Percentiles rank a stretch among this genome's conserved stretches.
Evolutionary conservation across 2,329 filamentous ascomycete species (phyloP).

Genomic region (Chlorencoelia australis): DNA sequence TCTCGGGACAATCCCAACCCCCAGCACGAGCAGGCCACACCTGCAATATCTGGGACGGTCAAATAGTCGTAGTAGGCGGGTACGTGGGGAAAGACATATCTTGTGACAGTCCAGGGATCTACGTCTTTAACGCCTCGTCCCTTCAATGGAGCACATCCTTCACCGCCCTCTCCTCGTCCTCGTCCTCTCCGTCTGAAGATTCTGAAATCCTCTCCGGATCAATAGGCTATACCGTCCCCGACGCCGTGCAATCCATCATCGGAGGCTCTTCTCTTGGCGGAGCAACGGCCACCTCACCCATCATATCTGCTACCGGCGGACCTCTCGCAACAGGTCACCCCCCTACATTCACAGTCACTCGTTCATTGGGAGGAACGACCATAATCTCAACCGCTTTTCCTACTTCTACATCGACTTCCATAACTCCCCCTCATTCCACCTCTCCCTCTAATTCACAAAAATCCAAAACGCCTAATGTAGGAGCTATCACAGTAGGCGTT

Average conservation of each 20-base stretch:
- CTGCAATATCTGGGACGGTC: conserved; percentile 59
- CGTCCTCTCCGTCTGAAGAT: conserved; percentile 31
- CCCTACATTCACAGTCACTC: conserved; percentile 57
- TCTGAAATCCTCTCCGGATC: conserved; percentile 42
- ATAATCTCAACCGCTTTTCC: conserved; percentile 36
- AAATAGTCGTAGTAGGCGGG: conserved; percentile 62
- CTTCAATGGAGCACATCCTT: conserved; percentile 56
- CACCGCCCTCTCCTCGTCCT: conserved; percentile 41
- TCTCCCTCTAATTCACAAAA: conserved; percentile 20
- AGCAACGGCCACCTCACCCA: conserved; percentile 56
- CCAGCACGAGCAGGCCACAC: conserved; percentile 56
- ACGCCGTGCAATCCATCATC: conserved; percentile 49
- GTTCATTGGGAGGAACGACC: conserved; percentile 39
- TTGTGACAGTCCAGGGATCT: conserved; percentile 61
- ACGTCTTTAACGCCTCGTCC: conserved; percentile 60
- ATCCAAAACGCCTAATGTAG: conserved; percentile 25
- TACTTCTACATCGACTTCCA: conserved; percentile 31
- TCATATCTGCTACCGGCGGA: conserved; percentile 51
- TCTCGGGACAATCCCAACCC: conserved; percentile 42
- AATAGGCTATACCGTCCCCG: conserved; percentile 57
- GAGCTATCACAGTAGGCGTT: conserved; percentile 39
- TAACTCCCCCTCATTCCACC: conserved; percentile 1
- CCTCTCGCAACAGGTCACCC: conserved; percentile 62
- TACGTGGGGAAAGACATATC: conserved; percentile 50
- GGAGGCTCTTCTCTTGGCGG: conserved; percentile 50